Conservation (phyloP, 2,329 filamentous ascomycete species). For the Claviceps quebecensis region DNA sequence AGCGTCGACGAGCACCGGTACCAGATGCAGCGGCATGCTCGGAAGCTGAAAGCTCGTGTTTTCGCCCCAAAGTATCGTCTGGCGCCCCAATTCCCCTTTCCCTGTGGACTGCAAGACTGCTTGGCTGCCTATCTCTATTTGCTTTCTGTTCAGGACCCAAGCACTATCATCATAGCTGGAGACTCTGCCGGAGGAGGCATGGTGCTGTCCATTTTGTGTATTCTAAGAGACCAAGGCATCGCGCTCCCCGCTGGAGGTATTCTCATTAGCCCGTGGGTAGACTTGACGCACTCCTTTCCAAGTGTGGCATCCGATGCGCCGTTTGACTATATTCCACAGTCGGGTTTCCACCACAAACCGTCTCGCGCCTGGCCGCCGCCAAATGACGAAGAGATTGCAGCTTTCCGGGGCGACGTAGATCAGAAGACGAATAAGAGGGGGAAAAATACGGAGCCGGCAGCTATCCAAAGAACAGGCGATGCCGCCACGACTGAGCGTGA, state of each 20-base stretch:
- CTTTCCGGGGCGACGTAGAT: conserved; percentile 36
- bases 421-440: conserved; percentile 19
- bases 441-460: conserved; percentile 8
- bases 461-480: conserved; percentile 16
- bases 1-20: conserved; percentile 96
- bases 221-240: conserved; percentile 67
- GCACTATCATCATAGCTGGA: conserved; percentile 73
- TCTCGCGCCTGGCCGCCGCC: conserved; percentile 88
- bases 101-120: conserved; percentile 82
- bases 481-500: conserved; percentile 21
- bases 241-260: conserved; percentile 81
- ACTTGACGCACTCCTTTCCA: conserved; percentile 89
- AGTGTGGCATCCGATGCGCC: conserved; percentile 62
- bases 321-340: conserved; percentile 75
- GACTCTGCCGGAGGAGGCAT: conserved; percentile 92
- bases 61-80: conserved; percentile 80
- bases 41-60: conserved; percentile 81
- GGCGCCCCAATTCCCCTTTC: conserved; percentile 88
- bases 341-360: conserved; percentile 83
- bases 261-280: conserved; percentile 89
- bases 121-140: conserved; percentile 78
- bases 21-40: conserved; percentile 88
- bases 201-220: conserved; percentile 66
- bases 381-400: conserved; percentile 57
- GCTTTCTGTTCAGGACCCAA: conserved; percentile 60